These are phyloP conservation scores for Grifola frondosa DNA, from an alignment of 1,284 basidiomycete genomes.

Conservation along the genomic window DNA sequence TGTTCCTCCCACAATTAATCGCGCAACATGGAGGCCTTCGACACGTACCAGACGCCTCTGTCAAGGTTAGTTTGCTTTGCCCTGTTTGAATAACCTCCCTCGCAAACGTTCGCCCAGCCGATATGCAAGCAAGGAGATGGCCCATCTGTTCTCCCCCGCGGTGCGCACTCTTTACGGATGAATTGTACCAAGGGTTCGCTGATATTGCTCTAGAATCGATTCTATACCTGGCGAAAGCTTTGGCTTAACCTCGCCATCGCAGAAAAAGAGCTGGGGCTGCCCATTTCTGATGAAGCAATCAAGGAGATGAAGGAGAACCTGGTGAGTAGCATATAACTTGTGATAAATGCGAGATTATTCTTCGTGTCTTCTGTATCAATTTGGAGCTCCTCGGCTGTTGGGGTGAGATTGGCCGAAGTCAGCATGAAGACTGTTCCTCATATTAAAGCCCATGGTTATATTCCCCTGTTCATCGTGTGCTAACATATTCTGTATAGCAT, in stretches of 20 bases:
- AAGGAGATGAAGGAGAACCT: constrained; percentile 93
- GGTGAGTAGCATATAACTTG: too few relatives aligned
- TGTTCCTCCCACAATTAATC: too few relatives aligned
- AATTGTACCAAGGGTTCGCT: background rate
- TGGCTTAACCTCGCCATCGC: constrained; percentile 98
- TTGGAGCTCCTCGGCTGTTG: too few relatives aligned
- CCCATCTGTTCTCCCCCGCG: constrained; percentile 89
- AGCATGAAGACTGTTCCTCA: too few relatives aligned
- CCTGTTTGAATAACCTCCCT: constrained; percentile 1
- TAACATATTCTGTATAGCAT: constrained; percentile 47
- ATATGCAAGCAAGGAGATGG: constrained; percentile 99
- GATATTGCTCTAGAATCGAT: constrained; percentile 70
- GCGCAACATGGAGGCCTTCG: constrained; percentile 63
- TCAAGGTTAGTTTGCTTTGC: constrained; percentile 51
- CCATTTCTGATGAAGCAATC: constrained; percentile 89
- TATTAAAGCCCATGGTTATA: too few relatives aligned
- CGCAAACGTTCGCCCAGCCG: constrained; percentile 55
- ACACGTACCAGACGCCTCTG: constrained; percentile 75
- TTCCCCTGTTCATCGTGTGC: too few relatives aligned
- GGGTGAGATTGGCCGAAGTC: too few relatives aligned
- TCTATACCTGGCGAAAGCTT: constrained; percentile 94
- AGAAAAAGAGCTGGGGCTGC: constrained; percentile 93
- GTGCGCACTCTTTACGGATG: constrained; percentile 44
- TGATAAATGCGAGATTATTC: background rate
- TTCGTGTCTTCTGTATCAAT: too few relatives aligned